A percentile compares a stretch with the other conserved stretches of the same genome.
phyloP scores from a whole-genome alignment of 73 alveolate species.

The Uronychia setigera region DNA sequence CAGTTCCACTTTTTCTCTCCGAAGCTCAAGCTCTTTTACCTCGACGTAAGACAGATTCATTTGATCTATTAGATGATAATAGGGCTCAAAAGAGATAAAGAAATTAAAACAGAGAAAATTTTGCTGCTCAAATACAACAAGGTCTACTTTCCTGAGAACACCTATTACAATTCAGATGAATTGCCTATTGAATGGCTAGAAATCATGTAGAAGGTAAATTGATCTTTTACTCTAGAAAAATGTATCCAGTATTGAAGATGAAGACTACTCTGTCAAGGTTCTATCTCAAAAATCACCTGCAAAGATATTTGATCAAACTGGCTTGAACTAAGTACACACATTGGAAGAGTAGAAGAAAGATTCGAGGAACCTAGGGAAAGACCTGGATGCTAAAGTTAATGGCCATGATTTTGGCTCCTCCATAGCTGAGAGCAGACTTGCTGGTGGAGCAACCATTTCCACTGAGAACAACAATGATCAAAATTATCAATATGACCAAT shows the following conservation, averaged over 20 bases:
- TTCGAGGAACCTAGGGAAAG: too few species aligned
- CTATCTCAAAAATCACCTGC: background rate
- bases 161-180: constrained; percentile 80
- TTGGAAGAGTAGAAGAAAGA: too few species aligned
- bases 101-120: constrained; percentile 73
- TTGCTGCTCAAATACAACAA: constrained; percentile 63
- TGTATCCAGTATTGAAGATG: background rate
- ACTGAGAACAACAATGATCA: background rate
- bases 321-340: too few species aligned
- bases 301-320: background rate
- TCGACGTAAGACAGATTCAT: background rate
- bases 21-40: constrained; percentile 8
- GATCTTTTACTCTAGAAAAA: background rate
- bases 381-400: too few species aligned
- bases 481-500: too few species aligned
- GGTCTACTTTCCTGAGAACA: constrained; percentile 82
- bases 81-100: constrained; percentile 58
- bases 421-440: background rate
- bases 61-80: background rate
- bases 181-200: constrained; percentile 90
- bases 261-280: background rate
- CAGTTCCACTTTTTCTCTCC: constrained; percentile 25
- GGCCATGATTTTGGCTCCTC: background rate
- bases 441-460: too few species aligned
- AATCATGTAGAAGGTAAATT: constrained; percentile 37